These are phyloP conservation scores for Cryptococcus sp. DNA, from an alignment of 1,284 basidiomycete species.

Conservation along the genomic window DNA sequence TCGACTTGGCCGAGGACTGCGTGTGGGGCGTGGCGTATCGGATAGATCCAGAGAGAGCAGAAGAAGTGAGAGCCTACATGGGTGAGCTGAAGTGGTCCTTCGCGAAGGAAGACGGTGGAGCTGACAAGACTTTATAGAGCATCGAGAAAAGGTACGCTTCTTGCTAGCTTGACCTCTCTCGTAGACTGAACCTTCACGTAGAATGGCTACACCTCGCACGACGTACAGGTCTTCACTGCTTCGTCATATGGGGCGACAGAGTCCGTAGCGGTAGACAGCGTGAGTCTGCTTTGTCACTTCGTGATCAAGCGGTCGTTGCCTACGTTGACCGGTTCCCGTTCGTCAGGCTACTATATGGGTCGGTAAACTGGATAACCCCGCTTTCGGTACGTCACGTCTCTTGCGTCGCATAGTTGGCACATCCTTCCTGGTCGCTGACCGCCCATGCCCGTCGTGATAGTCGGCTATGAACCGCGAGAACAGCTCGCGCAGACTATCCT, in stretches of 20 bases:
- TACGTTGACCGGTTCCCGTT: background rate
- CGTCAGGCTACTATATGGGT: constrained; percentile 41
- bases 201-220: constrained; percentile 48
- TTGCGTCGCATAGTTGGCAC: too few relatives aligned
- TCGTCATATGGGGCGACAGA: constrained; percentile 22
- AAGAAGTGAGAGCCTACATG: constrained; percentile 43
- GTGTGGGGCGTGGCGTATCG: constrained; percentile 49
- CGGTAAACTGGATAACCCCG: constrained; percentile 42
- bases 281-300: constrained; percentile 16
- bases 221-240: constrained; percentile 34
- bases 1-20: constrained; percentile 30
- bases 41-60: constrained; percentile 42
- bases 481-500: constrained; percentile 31
- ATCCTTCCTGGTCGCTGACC: background rate
- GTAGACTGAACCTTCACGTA: constrained; percentile 5
- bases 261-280: constrained; percentile 25
- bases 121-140: constrained; percentile 25
- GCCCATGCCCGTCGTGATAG: constrained; percentile 13
- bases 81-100: constrained; percentile 24
- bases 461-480: constrained; percentile 39
- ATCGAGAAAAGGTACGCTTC: constrained; percentile 39
- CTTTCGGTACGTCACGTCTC: constrained; percentile 37
- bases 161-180: background rate
- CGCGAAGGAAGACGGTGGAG: background rate
- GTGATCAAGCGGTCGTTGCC: background rate